Evolutionary conservation across 2,329 filamentous ascomycete species (phyloP).

Genomic region (Teratosphaeria epicoccoides): DNA sequence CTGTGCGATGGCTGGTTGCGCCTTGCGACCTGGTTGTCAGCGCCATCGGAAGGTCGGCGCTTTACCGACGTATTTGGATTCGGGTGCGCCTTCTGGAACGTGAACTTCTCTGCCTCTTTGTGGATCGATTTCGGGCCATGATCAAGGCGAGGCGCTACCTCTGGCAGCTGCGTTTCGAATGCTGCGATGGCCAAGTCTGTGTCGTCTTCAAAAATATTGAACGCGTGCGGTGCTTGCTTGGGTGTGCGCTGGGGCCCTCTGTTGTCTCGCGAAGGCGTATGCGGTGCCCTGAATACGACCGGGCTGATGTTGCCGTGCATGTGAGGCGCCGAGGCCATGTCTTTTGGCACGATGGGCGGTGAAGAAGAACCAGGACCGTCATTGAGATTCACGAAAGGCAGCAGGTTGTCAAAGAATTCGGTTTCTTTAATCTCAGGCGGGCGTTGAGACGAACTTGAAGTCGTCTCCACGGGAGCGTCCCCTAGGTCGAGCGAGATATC

Average conservation of each 20-base stretch:
- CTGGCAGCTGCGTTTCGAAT: neutral
- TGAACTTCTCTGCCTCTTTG: conserved; percentile 8
- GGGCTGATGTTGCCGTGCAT: neutral
- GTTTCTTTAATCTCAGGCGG: conserved; percentile 5
- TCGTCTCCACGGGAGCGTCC: conserved; percentile 5
- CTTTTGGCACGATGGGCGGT: neutral
- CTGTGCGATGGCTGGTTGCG: neutral
- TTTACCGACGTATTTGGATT: conserved; percentile 20
- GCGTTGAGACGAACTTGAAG: neutral
- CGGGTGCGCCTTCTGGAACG: conserved; percentile 13
- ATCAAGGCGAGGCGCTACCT: neutral
- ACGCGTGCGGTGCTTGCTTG: neutral
- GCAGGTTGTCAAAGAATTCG: conserved; percentile 4
- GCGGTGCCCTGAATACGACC: neutral
- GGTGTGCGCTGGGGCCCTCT: neutral
- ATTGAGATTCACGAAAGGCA: conserved; percentile 8
- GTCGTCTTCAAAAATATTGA: conserved; percentile 2
- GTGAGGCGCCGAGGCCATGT: neutral
- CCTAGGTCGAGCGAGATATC: neutral
- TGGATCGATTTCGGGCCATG: conserved; percentile 1
- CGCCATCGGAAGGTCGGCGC: conserved; percentile 6
- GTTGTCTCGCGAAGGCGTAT: neutral
- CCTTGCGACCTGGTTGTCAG: neutral
- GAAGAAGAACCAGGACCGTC: neutral
- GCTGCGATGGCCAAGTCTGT: neutral